Evolutionary conservation across 805 yeast genomes (phyloP).

Genomic region (Wickerhamomyces strasburgensis): DNA sequence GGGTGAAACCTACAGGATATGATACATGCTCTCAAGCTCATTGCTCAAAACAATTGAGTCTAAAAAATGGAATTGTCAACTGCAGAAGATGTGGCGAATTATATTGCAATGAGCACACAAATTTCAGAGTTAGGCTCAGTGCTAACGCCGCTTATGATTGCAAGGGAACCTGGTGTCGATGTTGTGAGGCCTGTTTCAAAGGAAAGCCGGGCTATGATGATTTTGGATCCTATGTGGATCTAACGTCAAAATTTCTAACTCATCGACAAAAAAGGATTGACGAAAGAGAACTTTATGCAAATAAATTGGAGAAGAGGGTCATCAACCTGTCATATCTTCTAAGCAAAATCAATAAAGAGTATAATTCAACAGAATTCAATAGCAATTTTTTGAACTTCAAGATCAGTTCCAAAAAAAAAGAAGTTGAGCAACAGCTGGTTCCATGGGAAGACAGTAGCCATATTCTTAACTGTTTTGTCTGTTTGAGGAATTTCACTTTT

Average conservation of each 20-base stretch:
- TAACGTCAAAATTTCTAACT: constrained; percentile 36
- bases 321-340: constrained; percentile 37
- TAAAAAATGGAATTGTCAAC: constrained; percentile 55
- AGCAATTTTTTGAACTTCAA: constrained; percentile 24
- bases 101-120: constrained; percentile 62
- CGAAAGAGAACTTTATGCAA: constrained; percentile 44
- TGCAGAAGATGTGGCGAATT: constrained; percentile 75
- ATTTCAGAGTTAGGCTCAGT: constrained; percentile 46
- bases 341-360: constrained; percentile 21
- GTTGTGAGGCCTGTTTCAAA: constrained; percentile 60
- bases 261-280: constrained; percentile 43
- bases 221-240: constrained; percentile 41
- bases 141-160: constrained; percentile 43
- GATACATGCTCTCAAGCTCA: constrained; percentile 36
- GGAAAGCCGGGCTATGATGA: constrained; percentile 49
- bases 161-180: constrained; percentile 61
- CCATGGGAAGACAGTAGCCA: constrained; percentile 60
- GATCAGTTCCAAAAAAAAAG: constrained; percentile 28
- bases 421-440: constrained; percentile 43
- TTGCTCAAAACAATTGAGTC: constrained; percentile 41
- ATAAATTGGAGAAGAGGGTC: constrained; percentile 57
- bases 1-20: constrained; percentile 46
- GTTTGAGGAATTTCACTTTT: constrained; percentile 53
- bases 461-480: constrained; percentile 55
- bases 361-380: constrained; percentile 15